Base-by-base conservation (phyloP, 2,329 filamentous ascomycete species). In the Parascedosporium putredinis region DNA sequence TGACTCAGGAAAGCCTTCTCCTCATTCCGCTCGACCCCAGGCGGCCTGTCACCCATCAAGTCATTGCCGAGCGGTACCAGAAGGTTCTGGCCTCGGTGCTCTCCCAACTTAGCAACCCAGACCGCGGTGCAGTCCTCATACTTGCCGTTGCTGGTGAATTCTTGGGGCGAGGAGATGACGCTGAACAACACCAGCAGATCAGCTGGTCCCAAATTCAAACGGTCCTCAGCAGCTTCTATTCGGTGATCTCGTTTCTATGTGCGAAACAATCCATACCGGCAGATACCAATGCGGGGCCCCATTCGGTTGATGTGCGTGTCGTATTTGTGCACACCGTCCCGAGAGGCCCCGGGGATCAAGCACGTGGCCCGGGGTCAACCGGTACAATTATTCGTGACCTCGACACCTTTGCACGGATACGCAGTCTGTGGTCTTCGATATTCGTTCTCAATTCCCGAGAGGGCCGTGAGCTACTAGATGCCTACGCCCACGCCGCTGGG, bases 181-280 rank as follows among this genome's bases (percentile, higher is more conserved):
- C 20, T 65, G 12, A 52, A 76, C 43, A 74, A 53, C 36, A 76
- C 57, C 20, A 42, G 5, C 70, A 75, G 22, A 68, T 78, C 43
- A 69, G 78, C 16, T 95, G 89, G 75, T 61, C 73, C 29, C 67
- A 74, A n/a, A 76, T 82, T 0, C 88, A 95, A 64, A 72, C 75
- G n/a, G 71, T 91, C 4, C 67, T 96, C 20, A 85, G 86, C 2
- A 78, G 78, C 23, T 62, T 94, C 22, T 97, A 97, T 72, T 81
- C 82, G 58, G 74, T 96, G 46, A 71, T 93, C 50, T 84, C 84
- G 29, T 69, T 82, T 43, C 71, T 88, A n/a, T 88, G 84, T 54
- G 78, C 82, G 10, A 74, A 80, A 55, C 70, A 78, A 45, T 70
- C 69, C 44, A 74, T 69, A 68, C 83, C 64, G 67, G 86, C 64